Percentiles rank a stretch among this genome's conserved stretches.
Conservation (phyloP, 2,329 filamentous ascomycete species). For the Elsinoe ampelina region DNA sequence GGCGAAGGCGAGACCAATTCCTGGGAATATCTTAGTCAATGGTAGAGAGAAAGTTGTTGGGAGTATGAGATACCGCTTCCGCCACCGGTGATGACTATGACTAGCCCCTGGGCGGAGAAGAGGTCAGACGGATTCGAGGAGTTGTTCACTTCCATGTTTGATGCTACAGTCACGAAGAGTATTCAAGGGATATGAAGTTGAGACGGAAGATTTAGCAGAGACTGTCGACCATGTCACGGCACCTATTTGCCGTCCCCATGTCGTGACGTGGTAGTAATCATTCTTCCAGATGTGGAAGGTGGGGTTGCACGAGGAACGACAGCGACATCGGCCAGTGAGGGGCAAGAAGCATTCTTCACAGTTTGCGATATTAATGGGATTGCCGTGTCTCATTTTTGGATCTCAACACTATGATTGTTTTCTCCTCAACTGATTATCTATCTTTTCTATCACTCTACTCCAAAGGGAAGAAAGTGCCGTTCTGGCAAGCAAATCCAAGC, state of each 20-base stretch:
- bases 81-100: conserved; percentile 35
- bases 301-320: background rate
- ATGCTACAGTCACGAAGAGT: background rate
- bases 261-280: conserved; percentile 4
- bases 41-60: too few relatives aligned
- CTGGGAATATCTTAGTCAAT: background rate
- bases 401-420: background rate
- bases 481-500: conserved; percentile 20
- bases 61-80: conserved; percentile 31
- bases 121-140: conserved; percentile 27
- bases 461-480: conserved; percentile 19
- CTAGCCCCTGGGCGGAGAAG: conserved; percentile 33
- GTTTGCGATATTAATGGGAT: too few relatives aligned
- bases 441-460: background rate
- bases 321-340: background rate
- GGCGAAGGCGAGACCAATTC: conserved; percentile 23
- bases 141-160: conserved; percentile 29
- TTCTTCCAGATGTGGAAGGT: conserved; percentile 1
- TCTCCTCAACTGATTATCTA: background rate
- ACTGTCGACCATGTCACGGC: background rate
- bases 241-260: background rate
- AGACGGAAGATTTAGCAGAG: background rate
- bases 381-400: too few relatives aligned
- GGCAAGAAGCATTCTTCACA: background rate
- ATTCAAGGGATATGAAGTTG: background rate